These are phyloP conservation scores for Phytophthora melonis DNA, from an alignment of 352 stramenopile species.

Conservation along the genomic window DNA sequence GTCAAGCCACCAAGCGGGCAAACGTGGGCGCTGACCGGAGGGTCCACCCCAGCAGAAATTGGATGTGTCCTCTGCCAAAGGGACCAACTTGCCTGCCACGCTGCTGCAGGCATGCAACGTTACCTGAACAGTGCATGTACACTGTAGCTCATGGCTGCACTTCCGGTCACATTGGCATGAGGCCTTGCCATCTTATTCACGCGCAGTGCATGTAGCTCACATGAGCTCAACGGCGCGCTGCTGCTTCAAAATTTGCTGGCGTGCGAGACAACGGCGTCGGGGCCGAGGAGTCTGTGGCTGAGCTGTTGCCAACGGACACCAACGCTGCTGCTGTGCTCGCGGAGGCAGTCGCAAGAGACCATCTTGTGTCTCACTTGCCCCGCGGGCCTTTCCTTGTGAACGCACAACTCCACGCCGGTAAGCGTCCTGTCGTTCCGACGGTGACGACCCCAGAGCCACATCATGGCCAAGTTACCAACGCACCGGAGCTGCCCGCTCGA, in stretches of 20 bases:
- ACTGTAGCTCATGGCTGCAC: not conserved
- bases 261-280: not conserved
- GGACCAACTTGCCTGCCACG: not conserved
- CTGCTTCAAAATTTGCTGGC: slow-evolving; percentile 13
- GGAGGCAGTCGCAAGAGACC: slow-evolving; percentile 10
- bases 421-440: slow-evolving; percentile 25
- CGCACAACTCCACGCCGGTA: slow-evolving; percentile 21
- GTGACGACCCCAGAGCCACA: slow-evolving; percentile 22
- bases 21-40: slow-evolving; percentile 10
- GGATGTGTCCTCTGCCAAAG: not conserved
- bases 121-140: not conserved
- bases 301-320: not conserved
- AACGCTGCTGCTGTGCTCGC: slow-evolving; percentile 3
- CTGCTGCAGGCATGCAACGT: not conserved
- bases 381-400: slow-evolving; percentile 26
- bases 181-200: slow-evolving; percentile 8
- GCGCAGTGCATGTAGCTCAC: not conserved
- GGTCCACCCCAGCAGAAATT: slow-evolving; percentile 18
- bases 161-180: not conserved
- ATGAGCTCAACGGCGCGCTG: not conserved
- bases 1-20: not conserved
- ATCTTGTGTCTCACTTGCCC: slow-evolving; percentile 8
- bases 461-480: slow-evolving; percentile 24
- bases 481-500: slow-evolving; percentile 17
- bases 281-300: slow-evolving; percentile 10